phyloP scores from a whole-genome alignment of 441 rosid genomes.

The Erodium texanum region DNA sequence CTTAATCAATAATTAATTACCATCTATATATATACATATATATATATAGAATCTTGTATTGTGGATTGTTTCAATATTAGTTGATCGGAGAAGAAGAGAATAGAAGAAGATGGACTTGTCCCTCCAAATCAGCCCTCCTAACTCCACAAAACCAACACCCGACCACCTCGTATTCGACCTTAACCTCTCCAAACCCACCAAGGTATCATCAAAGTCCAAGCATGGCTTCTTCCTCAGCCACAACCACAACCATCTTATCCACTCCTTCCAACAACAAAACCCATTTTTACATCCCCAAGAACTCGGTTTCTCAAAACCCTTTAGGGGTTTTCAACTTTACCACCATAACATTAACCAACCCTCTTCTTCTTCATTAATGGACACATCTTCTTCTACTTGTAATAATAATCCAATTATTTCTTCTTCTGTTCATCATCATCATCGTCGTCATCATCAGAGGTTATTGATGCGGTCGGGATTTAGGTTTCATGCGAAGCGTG shows the following conservation, averaged over 20 bases:
- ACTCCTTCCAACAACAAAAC: slow-evolving; percentile 30
- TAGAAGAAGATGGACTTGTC: slow-evolving; percentile 93
- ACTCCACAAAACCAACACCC: slow-evolving; percentile 53
- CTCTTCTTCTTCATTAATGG: slow-evolving; percentile 22
- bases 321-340: slow-evolving; percentile 85
- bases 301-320: slow-evolving; percentile 68
- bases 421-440: slow-evolving; percentile 17
- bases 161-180: slow-evolving; percentile 30
- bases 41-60: no score
- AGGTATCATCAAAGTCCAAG: slow-evolving; percentile 30
- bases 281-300: slow-evolving; percentile 16
- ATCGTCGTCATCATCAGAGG: slow-evolving; percentile 37
- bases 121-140: slow-evolving; percentile 86
- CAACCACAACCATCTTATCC: slow-evolving; percentile 26
- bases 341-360: slow-evolving; percentile 29
- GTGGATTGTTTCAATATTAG: slow-evolving; percentile 81
- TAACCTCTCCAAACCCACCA: slow-evolving; percentile 40
- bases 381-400: slow-evolving; percentile 27
- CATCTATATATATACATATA: no score
- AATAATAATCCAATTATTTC: no score
- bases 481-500: slow-evolving; percentile 67
- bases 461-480: slow-evolving; percentile 53
- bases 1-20: no score
- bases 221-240: slow-evolving; percentile 35
- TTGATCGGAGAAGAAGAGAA: no score